Evolutionary conservation across 148 eudicot genomes (phyloP).

Genomic region (Limonium bicolor): DNA sequence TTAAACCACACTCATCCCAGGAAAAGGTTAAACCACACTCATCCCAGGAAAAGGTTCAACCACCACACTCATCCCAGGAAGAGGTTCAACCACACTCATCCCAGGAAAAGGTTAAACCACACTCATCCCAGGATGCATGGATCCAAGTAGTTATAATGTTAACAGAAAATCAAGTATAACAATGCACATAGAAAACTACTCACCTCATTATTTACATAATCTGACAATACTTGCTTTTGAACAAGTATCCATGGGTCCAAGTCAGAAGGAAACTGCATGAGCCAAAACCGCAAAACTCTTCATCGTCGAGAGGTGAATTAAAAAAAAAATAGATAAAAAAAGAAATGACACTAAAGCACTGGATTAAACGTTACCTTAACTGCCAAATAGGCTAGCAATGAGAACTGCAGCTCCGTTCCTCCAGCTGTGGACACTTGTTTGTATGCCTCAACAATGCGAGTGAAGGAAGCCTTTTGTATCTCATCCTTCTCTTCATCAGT

Average conservation of each 20-base stretch:
- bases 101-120: no score
- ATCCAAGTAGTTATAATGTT: neutral
- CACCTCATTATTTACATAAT: slow-evolving; percentile 82
- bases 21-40: no score
- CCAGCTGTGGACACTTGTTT: slow-evolving; percentile 81
- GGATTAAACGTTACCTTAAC: slow-evolving; percentile 57
- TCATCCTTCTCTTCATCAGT: slow-evolving; percentile 65
- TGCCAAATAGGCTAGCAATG: slow-evolving; percentile 69
- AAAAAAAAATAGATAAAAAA: no score
- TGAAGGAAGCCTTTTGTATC: slow-evolving; percentile 55
- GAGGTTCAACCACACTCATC: no score
- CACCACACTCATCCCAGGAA: no score
- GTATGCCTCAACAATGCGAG: slow-evolving; percentile 78
- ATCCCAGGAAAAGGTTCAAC: no score
- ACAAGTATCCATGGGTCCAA: slow-evolving; percentile 78
- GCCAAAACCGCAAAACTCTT: neutral
- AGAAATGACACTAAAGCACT: no score
- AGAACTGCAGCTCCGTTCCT: slow-evolving; percentile 65
- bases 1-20: no score
- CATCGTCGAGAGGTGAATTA: no score
- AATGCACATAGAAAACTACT: slow-evolving; percentile 3
- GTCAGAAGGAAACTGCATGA: slow-evolving; percentile 78
- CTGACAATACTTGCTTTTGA: slow-evolving; percentile 66
- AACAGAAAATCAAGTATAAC: neutral
- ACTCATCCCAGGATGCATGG: no score